phyloP scores from a whole-genome alignment of 805 yeast species.

The Starmera pachycereana region DNA sequence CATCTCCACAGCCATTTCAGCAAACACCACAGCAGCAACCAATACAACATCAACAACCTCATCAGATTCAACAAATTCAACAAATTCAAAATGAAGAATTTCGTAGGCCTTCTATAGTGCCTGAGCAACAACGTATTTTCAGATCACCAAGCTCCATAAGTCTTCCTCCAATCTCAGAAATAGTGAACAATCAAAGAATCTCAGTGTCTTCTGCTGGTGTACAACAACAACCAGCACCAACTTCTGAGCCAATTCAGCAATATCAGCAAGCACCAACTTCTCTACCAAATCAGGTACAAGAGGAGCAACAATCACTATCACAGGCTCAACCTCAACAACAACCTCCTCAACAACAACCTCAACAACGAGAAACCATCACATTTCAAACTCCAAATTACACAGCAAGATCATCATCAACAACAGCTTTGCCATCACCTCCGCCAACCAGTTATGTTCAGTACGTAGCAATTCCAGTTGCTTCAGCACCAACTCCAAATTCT shows the following conservation, averaged over 20 bases:
- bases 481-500: neutral
- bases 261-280: too few relatives aligned
- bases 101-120: neutral
- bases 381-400: neutral
- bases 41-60: neutral
- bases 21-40: neutral
- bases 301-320: neutral
- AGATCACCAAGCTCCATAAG: neutral
- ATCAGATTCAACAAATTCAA: neutral
- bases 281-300: neutral
- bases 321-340: neutral
- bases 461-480: neutral
- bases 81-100: neutral
- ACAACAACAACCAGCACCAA: too few relatives aligned
- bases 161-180: neutral
- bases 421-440: neutral
- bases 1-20: neutral
- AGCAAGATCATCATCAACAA: neutral
- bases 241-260: neutral
- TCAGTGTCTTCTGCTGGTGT: too few relatives aligned
- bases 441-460: neutral
- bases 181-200: too few relatives aligned
- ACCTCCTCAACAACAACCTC: neutral
- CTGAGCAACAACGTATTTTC: neutral
- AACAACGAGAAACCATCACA: neutral